Base-by-base conservation (phyloP, 2,329 filamentous ascomycete species). In the Penicillium sp. region DNA sequence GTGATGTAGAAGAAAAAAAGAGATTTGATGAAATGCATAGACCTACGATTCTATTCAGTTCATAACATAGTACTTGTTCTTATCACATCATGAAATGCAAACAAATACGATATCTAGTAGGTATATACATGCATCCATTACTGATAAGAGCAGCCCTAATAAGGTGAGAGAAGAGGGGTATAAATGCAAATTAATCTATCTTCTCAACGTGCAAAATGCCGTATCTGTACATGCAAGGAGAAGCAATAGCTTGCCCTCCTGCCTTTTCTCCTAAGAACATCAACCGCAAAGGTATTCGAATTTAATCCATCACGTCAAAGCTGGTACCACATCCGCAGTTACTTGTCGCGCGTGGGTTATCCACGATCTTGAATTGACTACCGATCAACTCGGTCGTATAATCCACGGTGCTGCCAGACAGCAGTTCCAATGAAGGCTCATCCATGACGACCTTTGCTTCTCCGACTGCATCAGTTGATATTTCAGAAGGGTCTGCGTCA, bases 271-370 rank as follows among this genome's bases (percentile, higher is more conserved):
- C 14, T 21, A 23, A 6, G 16, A 31, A 45, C 26, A 28, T 28
- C 24, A 45, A 45, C 16, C 26, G n/a, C 26, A 8, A 31, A 47
- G 39, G 33, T 40, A 48, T 51, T 48, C 14, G 3, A 2, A 21
- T 13, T 59, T 48, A 57, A 52, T 48, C 54, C 39, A 42, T 47
- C 31, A 56, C 54, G 31, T 56, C 54, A 75, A 99, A 99, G 71
- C 93, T 97, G 14, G 93, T 97, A 7, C 94, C 94, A 75, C 94
- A 99, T 1, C 94, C 94, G 78, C 94, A 99, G 72, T 90, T 96
- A 75, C 92, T 97, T 54, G 89, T 91, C 4, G 94, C 94, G 36
- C 86, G 80, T 0, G 94, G 94, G 69, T 97, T 99, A 66, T 96
- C 92, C 56, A 91, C 87, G 68, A 99, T 92, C 81, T 96, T 96